Percentiles rank a stretch among this genome's conserved stretches.
Evolutionary conservation across 495 filamentous ascomycete species (phyloP).

Genomic region (Penicillium taxi): DNA sequence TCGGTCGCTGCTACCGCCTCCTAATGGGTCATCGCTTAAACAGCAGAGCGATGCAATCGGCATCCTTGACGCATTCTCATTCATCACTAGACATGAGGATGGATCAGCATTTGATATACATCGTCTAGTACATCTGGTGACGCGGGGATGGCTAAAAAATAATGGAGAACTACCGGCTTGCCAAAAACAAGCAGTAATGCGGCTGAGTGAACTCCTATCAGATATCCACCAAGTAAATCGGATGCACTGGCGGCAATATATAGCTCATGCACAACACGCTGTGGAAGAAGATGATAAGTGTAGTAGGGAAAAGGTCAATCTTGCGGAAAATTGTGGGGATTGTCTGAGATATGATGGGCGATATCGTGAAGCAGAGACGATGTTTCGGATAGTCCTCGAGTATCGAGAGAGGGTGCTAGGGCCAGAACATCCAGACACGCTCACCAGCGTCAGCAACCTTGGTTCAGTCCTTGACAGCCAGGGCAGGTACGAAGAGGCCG

Average conservation of each 20-base stretch:
- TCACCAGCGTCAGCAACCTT: background rate
- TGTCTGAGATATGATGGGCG: conserved; percentile 1
- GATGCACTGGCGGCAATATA: conserved; percentile 18
- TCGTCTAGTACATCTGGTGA: conserved; percentile 31
- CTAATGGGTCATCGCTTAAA: conserved; percentile 1
- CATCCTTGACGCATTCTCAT: conserved; percentile 13
- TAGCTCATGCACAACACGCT: conserved; percentile 16
- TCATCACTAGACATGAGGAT: conserved; percentile 16
- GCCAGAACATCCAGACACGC: background rate
- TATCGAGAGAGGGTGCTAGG: background rate
- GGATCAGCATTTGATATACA: conserved; percentile 14
- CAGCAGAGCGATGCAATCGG: conserved; percentile 22
- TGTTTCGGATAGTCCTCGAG: background rate
- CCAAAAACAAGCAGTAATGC: conserved; percentile 8
- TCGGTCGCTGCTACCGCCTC: conserved; percentile 16
- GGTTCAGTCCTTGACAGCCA: too few relatives aligned
- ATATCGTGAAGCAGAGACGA: background rate
- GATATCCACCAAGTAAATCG: conserved; percentile 16
- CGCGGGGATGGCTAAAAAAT: conserved; percentile 24
- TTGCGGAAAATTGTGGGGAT: background rate
- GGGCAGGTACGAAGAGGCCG: background rate
- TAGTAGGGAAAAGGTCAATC: background rate
- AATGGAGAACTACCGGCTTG: conserved; percentile 3
- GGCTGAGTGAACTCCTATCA: conserved; percentile 15
- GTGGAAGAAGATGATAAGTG: background rate